Percentiles rank a stretch among this genome's conserved stretches.
phyloP scores from a whole-genome alignment of 1,139 yeast species.

The Lodderomyces metapsilosis region DNA sequence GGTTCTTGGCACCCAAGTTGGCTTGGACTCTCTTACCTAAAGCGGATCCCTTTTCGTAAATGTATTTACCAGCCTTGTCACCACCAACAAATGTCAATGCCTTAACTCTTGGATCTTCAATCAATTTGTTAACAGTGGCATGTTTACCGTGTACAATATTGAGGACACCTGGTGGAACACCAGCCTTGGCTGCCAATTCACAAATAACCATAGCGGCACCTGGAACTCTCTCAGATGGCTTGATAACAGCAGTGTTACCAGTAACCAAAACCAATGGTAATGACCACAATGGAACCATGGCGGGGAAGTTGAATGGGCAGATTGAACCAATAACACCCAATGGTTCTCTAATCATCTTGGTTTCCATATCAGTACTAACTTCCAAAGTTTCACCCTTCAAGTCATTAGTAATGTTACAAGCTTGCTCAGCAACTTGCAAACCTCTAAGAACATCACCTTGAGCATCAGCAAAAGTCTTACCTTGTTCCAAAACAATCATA shows the following conservation, averaged over 20 bases:
- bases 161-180: conserved; percentile 75
- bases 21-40: conserved; percentile 79
- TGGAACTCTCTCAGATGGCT: conserved; percentile 79
- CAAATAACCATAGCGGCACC: conserved; percentile 79
- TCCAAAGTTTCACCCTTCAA: conserved; percentile 66
- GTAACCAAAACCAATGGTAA: conserved; percentile 73
- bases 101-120: conserved; percentile 75
- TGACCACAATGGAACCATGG: conserved; percentile 86
- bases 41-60: conserved; percentile 63
- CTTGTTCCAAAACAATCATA: conserved; percentile 75
- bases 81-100: conserved; percentile 81
- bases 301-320: conserved; percentile 80
- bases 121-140: conserved; percentile 69
- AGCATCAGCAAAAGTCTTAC: conserved; percentile 77
- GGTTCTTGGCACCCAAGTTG: conserved; percentile 77
- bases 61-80: conserved; percentile 73
- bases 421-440: conserved; percentile 77
- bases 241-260: conserved; percentile 73
- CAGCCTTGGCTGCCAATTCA: conserved; percentile 72
- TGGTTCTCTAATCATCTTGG: conserved; percentile 68
- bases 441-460: conserved; percentile 79
- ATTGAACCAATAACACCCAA: conserved; percentile 69
- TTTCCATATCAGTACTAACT: conserved; percentile 76
- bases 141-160: conserved; percentile 77
- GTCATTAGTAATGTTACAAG: conserved; percentile 60